Evolutionary conservation across 1,284 basidiomycete species (phyloP), one percentile per base, ranked within the genome.

Genomic region (Inonotus hispidus): DNA sequence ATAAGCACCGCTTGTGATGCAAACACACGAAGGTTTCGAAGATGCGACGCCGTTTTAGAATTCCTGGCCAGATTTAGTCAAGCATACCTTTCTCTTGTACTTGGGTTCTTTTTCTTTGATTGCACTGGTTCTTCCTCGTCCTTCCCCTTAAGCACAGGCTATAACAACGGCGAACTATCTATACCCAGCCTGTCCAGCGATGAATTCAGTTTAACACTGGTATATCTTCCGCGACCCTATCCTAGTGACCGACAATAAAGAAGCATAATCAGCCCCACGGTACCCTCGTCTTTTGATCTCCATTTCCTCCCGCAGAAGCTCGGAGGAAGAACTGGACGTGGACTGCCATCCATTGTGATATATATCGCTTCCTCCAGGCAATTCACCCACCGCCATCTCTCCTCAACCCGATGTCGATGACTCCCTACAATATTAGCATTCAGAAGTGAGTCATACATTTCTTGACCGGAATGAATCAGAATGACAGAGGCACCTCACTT

Each of bases 1-100:
- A 59, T 59, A 59, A 59, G 58, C 58, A 59, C 58, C 25, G 58
- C 58, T 53, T 53, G 49, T 58, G 57, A 49, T 53, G 49, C 3
- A 32, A 35, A 45, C 32, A 14, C 38, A 25, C 38, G 37, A 23
- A 39, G 38, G 37, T 50, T 45, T 45, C 45, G 23, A 59, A 53
- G 16, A 29, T 32, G 25, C 35, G 29, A 29, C 27, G n/a, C 13
- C 49, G 14, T 59, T 41, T 45, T 56, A 25, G n/a, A 38, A 53
- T 37, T 21, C 13, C 35, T n/a, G 46, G n/a, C 49, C 58, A 27
- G 14, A 35, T 47, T 50, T 59, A 45, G 58, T 13, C 58, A 59
- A 39, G 32, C 50, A 54, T 16, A 10, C 11, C 41, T 14, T 7
- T 23, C 35, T 23, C 50, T 60, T 38, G 21, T 37, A n/a, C 3